phyloP scores from a whole-genome alignment of 352 stramenopile species.

The Thalassiosira exigua region DNA sequence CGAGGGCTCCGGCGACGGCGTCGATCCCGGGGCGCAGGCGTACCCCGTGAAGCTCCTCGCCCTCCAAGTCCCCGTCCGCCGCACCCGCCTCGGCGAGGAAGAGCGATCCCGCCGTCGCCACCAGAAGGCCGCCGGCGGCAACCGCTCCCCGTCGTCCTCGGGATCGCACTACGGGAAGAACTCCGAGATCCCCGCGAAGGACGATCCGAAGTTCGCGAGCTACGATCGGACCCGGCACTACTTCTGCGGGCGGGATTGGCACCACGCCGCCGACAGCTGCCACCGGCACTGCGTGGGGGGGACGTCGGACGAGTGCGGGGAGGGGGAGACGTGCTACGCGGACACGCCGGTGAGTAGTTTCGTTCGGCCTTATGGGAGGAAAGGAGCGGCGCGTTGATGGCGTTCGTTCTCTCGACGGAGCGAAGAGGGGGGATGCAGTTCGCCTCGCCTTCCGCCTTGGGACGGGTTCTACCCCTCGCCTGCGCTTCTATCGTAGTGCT shows the following conservation, averaged over 20 bases:
- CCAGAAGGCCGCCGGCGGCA: constrained; percentile 18
- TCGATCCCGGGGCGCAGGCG: background rate
- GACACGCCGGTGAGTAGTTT: constrained; percentile 62
- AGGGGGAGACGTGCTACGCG: constrained; percentile 78
- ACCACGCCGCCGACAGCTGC: constrained; percentile 74
- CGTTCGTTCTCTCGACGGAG: no score
- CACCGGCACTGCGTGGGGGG: constrained; percentile 70
- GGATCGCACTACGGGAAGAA: constrained; percentile 34
- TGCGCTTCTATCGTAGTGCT: no score
- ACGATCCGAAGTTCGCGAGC: constrained; percentile 23
- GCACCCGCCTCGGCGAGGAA: constrained; percentile 51
- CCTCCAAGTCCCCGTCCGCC: constrained; percentile 44
- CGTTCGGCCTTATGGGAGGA: background rate
- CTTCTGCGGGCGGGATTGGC: constrained; percentile 82
- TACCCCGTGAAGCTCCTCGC: constrained; percentile 52
- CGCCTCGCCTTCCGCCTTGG: no score
- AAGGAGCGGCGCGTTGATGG: no score
- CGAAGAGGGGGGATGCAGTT: no score
- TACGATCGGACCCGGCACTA: constrained; percentile 76
- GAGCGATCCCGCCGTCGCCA: constrained; percentile 51
- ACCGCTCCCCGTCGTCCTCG: background rate
- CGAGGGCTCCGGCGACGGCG: background rate
- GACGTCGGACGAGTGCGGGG: constrained; percentile 61
- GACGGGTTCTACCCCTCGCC: no score
- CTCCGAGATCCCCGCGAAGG: constrained; percentile 33